Evolutionary conservation across 2,329 filamentous ascomycete species (phyloP).

Genomic region (Colletotrichum sp.): DNA sequence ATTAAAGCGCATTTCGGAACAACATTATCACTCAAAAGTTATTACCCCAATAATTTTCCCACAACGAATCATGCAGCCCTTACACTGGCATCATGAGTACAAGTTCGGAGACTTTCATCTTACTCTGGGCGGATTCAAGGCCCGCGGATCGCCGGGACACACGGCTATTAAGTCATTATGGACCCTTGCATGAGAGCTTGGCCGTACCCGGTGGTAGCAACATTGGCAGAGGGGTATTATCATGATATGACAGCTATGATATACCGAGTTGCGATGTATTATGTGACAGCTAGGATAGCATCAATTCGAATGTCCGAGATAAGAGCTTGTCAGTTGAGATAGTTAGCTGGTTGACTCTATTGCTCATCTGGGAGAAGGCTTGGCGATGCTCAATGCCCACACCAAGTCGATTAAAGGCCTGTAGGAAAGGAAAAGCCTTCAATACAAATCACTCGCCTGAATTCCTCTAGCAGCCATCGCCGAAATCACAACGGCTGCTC

Average conservation of each 20-base stretch:
- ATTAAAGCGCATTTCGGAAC: background rate
- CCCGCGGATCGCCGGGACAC: background rate
- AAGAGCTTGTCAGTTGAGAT: accelerated
- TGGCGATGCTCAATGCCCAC: background rate
- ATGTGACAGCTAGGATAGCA: too few relatives aligned
- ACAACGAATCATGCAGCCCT: background rate
- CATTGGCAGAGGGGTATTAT: too few relatives aligned
- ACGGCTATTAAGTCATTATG: background rate
- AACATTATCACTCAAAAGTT: too few relatives aligned
- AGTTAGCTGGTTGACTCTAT: background rate
- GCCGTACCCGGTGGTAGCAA: background rate
- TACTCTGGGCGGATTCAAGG: background rate
- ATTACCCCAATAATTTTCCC: too few relatives aligned
- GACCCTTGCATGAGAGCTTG: background rate
- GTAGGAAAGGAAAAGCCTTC: accelerated
- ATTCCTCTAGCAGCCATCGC: background rate
- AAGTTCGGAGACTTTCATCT: background rate
- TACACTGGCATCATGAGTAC: too few relatives aligned
- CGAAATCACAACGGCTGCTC: background rate
- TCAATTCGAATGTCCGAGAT: too few relatives aligned
- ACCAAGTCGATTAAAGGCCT: accelerated
- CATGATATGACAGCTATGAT: background rate
- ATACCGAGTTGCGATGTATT: background rate
- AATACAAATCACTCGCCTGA: background rate
- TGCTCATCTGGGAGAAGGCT: background rate